Base-by-base conservation (phyloP, 1,139 yeast species). In the Yamadazyma triangularis region DNA sequence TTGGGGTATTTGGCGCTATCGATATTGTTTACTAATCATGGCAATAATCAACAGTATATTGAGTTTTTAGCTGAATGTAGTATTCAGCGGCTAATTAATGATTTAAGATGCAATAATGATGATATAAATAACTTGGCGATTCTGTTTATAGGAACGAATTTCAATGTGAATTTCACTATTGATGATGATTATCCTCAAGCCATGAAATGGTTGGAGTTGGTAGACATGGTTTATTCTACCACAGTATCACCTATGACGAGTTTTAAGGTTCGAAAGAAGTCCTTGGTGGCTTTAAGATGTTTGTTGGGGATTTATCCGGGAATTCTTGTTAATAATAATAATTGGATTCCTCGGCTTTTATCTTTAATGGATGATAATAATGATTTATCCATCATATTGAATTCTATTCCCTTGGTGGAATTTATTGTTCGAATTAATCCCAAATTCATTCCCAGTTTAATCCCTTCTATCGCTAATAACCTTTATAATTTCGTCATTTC, bases 1-100 rank as follows among this genome's bases (percentile, higher is more conserved):
- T 71, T 86, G 39, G 97, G 96, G 0, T 89, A 89, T 50, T 63
- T 89, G 47, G 79, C 93, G 1, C 53, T 84, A 3, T 68, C 80
- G 13, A 53, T 87, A 22, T 62, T 85, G 30, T 58, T 73, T 27
- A 72, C 70, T 37, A 58, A 62, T 23, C 56, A 58, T 23, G 24
- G 34, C 2, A 35, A 38, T 24, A 27, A 39, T 25, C n/a, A n/a
- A n/a, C n/a, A n/a, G n/a, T n/a, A 58, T 9, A 44, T 41, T 24
- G 32, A 53, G 27, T 56, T 66, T 4, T 58, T 78, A 8, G 54
- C 79, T 27, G 73, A 72, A 27, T 52, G 70, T 12, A 54, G 79
- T 13, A 67, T 72, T 32, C 54, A 36, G 4, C 43, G 47, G 16
- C 41, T 68, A 23, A 32, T 59, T 8, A 41, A 58, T 15, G 96